Evolutionary conservation across 148 eudicot genomes (phyloP), one percentile per base, ranked within the genome.

Genomic region (Arctostaphylos glauca): DNA sequence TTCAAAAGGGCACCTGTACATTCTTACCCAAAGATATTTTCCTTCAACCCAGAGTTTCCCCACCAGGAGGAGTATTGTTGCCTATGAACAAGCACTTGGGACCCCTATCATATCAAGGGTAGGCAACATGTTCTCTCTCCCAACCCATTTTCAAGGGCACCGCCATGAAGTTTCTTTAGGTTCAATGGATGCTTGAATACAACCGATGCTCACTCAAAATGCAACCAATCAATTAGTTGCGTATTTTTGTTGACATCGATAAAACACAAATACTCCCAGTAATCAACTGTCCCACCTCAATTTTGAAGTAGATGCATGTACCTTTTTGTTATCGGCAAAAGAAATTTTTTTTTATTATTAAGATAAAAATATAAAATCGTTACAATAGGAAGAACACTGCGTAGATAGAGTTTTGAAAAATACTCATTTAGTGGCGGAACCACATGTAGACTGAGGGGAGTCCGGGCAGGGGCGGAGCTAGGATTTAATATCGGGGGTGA

Each of bases 121-220:
- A 12, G 55, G 5, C 23, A 49, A 49, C 16, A 23, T 49, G 38
- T 3, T n/a, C 55, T 74, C 7, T 74, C 5, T 64, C 68, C 43
- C 54, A 74, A 74, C 14, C 77, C 76, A 47, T 19, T 72, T 72
- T 66, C 52, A 46, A 7, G 52, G 8, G 52, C 19, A 18, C 49
- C 76, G 5, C 25, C 21, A n/a, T 48, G 5, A 9, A 48, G 55
- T 74, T 3, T 18, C 76, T 46, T 47, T 46, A 19, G 76, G 76
- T 73, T 73, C 76, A 60, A 73, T 73, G 76, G 8, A 73, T 73
- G 76, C 49, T 18, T 7, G n/a, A 48, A 74, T 49, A 31, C 77
- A 47, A 74, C 55, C 55, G 47, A 55, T 74, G 38, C 54, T 48
- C 77, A 74, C 38, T 48, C 55, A 21, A 47, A 74, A 48, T n/a